Evolutionary conservation across 768 basidiomycete species (phyloP), one percentile per base, ranked within the genome.

Genomic region (Gymnopilus dilepis): DNA sequence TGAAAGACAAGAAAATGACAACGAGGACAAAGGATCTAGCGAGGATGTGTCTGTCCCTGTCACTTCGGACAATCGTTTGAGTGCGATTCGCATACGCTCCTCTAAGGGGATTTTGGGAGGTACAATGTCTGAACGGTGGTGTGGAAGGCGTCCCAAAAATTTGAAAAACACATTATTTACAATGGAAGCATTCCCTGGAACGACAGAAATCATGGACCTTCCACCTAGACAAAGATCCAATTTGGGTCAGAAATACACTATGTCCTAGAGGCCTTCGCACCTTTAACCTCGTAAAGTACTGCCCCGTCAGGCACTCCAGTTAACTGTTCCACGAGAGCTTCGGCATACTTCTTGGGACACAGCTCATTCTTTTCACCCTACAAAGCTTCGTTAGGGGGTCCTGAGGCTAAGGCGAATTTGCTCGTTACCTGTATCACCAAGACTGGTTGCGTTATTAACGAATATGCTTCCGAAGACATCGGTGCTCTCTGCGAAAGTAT

Each of bases 1-100:
- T 0, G 86, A 64, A 31, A 89, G 78, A 65, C 86, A 86, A 11
- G 83, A 89, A 67, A 92, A 92, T 6, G 89, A 91, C 52, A 92
- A 75, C 1, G 86, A 77, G 5, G 84, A 90, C n/a, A 69, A 59
- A 11, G 89, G 86, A 66, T 88, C 80, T 26, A 85, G 82, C 11
- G 74, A 69, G 9, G 78, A 22, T 73, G 71, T 12, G 80, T 71
- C 65, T 84, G 79, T 22, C 71, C 77, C 37, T 75, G 48, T 77
- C n/a, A 89, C 73, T 30, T 84, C 79, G 9, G 86, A 80, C 34
- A 91, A 77, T 51, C 74, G 80, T 8, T 66, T 72, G 6, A 93
- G 72, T 0, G 90, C 91, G 3, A 65, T 66, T 48, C 73, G 70
- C 82, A 91, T 87, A 22, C 86, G 82, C 26, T 86, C 83, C 21